A percentile compares a stretch with the other conserved stretches of the same genome.
Conservation (phyloP, 164 flowering plant genomes). For the Chloranthus sessilifolius region DNA sequence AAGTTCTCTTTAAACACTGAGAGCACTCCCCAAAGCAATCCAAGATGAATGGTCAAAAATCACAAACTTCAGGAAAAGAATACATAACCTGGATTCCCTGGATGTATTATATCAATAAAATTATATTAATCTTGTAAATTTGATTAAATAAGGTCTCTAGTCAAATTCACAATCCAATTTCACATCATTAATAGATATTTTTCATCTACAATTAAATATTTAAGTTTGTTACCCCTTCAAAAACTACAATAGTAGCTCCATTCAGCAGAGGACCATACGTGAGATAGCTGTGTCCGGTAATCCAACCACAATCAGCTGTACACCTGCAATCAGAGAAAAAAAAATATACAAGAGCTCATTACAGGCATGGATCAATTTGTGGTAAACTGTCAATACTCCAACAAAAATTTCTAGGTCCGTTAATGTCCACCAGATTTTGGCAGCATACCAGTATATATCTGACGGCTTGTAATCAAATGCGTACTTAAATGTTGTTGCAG, state of each 20-base stretch:
- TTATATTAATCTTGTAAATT: too few species aligned
- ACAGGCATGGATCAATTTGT: neutral
- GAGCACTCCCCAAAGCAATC: too few species aligned
- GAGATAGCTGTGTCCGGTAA: conserved; percentile 97
- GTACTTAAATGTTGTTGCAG: conserved; percentile 94
- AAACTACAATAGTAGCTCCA: conserved; percentile 71
- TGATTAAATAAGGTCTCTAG: too few species aligned
- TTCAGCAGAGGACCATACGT: conserved; percentile 97
- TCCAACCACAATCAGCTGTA: conserved; percentile 99
- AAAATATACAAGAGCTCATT: neutral
- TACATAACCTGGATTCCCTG: too few species aligned
- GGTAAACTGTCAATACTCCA: too few species aligned
- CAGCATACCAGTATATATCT: conserved; percentile 82
- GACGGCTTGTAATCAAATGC: conserved; percentile 95
- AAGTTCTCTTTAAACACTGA: too few species aligned
- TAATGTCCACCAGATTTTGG: neutral
- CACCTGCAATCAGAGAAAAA: conserved; percentile 47
- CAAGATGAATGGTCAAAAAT: too few species aligned
- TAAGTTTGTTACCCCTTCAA: conserved; percentile 80
- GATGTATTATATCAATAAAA: too few species aligned
- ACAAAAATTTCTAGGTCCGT: neutral
- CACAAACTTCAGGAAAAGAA: too few species aligned
- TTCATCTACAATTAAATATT: neutral
- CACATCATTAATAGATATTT: too few species aligned
- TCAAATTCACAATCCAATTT: too few species aligned